Conservation (phyloP, 2,329 filamentous ascomycete genomes). For the Truncatella angustata region DNA sequence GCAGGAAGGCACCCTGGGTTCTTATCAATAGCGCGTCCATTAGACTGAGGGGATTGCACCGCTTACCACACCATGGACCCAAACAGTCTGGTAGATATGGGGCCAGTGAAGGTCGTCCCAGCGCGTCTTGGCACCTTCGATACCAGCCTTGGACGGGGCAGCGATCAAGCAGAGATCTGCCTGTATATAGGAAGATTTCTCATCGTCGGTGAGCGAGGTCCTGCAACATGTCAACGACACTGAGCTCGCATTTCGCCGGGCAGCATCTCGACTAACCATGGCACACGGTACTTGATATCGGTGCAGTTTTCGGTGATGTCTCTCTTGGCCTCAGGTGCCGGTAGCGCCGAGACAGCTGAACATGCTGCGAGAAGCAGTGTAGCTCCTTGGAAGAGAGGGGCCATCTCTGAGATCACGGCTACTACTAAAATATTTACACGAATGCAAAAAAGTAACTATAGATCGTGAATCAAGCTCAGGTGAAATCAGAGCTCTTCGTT, state of each 20-base stretch:
- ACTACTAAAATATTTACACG: too few species aligned
- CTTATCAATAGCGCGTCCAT: neutral
- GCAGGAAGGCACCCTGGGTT: conserved; percentile 20
- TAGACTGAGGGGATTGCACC: neutral
- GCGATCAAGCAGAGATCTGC: conserved; percentile 5
- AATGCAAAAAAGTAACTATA: neutral
- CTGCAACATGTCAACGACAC: neutral
- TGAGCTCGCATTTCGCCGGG: neutral
- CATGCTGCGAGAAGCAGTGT: conserved; percentile 1
- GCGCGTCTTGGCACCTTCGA: neutral
- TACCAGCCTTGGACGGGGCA: neutral
- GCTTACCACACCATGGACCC: conserved; percentile 1
- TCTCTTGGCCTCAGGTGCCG: neutral
- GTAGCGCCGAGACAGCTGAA: neutral
- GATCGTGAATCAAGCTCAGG: neutral
- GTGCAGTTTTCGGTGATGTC: neutral
- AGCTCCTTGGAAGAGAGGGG: neutral
- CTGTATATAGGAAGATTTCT: conserved; percentile 2
- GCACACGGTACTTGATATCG: neutral
- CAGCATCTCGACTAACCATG: neutral
- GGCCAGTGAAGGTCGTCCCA: conserved; percentile 7
- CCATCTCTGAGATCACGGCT: neutral
- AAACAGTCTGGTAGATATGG: conserved; percentile 1
- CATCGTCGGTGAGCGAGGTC: conserved; percentile 1
- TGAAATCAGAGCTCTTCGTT: too few species aligned